phyloP scores from a whole-genome alignment of 2,329 filamentous ascomycete genomes.

The Coleophoma eucalyptorum region DNA sequence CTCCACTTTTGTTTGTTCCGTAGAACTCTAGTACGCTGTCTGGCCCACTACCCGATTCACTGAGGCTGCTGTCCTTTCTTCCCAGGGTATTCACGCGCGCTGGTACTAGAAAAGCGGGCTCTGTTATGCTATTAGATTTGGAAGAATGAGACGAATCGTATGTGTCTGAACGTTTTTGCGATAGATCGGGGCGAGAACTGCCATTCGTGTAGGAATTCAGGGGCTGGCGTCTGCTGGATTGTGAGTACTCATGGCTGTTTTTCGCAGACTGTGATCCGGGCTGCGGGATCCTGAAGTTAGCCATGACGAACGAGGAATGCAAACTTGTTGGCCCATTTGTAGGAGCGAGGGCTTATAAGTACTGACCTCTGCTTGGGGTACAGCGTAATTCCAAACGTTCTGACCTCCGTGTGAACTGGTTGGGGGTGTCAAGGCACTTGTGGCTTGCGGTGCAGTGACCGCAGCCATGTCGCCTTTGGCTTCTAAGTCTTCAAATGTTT shows the following conservation, averaged over 20 bases:
- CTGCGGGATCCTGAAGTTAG: conserved; percentile 5
- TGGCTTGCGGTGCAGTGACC: conserved; percentile 29
- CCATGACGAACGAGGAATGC: not conserved
- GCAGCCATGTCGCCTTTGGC: conserved; percentile 25
- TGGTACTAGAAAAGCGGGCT: conserved; percentile 27
- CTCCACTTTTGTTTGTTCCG: conserved; percentile 18
- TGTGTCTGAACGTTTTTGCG: conserved; percentile 14
- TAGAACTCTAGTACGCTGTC: conserved; percentile 44
- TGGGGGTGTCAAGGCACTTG: conserved; percentile 24
- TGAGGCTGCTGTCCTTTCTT: conserved; percentile 37
- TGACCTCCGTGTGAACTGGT: conserved; percentile 24
- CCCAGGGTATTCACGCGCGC: conserved; percentile 30
- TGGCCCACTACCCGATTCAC: conserved; percentile 35
- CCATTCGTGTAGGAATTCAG: conserved; percentile 19
- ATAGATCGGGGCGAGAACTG: conserved; percentile 18
- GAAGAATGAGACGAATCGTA: conserved; percentile 8
- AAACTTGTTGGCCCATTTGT: no score
- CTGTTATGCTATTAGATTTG: conserved; percentile 8
- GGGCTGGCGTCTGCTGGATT: conserved; percentile 7
- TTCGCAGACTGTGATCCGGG: conserved; percentile 11
- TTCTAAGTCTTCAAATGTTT: no score
- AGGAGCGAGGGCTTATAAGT: not conserved
- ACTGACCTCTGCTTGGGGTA: conserved; percentile 24
- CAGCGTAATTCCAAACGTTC: conserved; percentile 26
- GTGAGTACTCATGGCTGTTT: conserved; percentile 9